Evolutionary conservation across 306 rosid species (phyloP).

Genomic region (Fagus crenata): DNA sequence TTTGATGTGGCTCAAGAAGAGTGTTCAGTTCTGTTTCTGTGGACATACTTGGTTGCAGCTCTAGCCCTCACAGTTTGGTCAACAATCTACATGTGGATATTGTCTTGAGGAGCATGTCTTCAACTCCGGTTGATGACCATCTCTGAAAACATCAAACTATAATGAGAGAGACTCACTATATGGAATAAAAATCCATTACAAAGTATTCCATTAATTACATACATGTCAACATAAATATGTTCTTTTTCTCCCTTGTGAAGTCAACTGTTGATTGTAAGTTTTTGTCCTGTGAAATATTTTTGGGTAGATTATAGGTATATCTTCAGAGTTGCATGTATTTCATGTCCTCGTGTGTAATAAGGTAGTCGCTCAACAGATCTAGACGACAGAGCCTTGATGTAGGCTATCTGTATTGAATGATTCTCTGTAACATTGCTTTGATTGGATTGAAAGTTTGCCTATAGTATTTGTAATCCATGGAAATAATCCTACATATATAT

Average conservation of each 20-base stretch:
- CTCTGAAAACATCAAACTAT: not conserved
- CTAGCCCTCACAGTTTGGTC: slow-evolving; percentile 80
- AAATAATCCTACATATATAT: too few species aligned
- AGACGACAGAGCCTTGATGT: not conserved
- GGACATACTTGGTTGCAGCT: slow-evolving; percentile 76
- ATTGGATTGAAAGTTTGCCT: too few species aligned
- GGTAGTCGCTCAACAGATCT: not conserved
- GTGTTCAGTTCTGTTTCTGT: slow-evolving; percentile 74
- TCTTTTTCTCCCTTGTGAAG: not conserved
- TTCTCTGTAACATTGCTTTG: too few species aligned
- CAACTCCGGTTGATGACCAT: not conserved
- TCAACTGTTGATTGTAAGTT: not conserved
- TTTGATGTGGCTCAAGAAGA: slow-evolving; percentile 88
- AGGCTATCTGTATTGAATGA: not conserved
- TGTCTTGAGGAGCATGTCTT: slow-evolving; percentile 36
- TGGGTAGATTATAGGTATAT: not conserved
- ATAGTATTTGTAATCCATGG: too few species aligned
- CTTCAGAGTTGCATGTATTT: not conserved
- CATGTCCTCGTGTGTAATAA: not conserved
- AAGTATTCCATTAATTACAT: not conserved
- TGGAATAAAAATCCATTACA: not conserved
- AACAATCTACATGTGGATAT: slow-evolving; percentile 62
- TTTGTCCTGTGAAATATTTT: not conserved
- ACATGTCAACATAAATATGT: not conserved
- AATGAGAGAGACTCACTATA: not conserved